Evolutionary conservation across 768 basidiomycete species (phyloP).

Genomic region (Crucibulum laeve): DNA sequence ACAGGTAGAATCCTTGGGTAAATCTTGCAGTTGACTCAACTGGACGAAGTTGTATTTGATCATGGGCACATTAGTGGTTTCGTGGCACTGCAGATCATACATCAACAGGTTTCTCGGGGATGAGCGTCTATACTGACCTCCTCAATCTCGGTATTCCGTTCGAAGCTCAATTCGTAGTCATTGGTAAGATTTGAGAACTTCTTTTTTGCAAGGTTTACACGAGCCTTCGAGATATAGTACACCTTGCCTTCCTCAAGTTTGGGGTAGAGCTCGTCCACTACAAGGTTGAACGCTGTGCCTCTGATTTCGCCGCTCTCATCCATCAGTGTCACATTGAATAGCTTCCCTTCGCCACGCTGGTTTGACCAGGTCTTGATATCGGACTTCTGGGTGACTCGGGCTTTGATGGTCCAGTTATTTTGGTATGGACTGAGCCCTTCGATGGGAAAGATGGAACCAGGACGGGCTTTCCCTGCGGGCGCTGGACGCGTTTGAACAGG

Average conservation of each 20-base stretch:
- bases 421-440: slow-evolving; percentile 95
- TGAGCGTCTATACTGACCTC: slow-evolving; percentile 46
- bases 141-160: slow-evolving; percentile 78
- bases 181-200: slow-evolving; percentile 88
- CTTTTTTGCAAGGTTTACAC: slow-evolving; percentile 94
- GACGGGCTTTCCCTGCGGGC: slow-evolving; percentile 19
- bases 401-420: slow-evolving; percentile 98
- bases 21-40: slow-evolving; percentile 55
- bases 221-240: slow-evolving; percentile 85
- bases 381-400: slow-evolving; percentile 83
- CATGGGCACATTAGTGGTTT: slow-evolving; percentile 69
- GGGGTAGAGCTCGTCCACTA: slow-evolving; percentile 80
- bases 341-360: slow-evolving; percentile 85
- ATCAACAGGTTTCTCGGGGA: background rate
- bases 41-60: slow-evolving; percentile 81
- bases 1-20: slow-evolving; percentile 77
- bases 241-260: slow-evolving; percentile 88
- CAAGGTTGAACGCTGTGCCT: slow-evolving; percentile 86
- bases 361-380: slow-evolving; percentile 92
- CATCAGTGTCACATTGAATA: slow-evolving; percentile 91
- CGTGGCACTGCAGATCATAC: slow-evolving; percentile 60
- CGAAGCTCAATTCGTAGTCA: slow-evolving; percentile 91
- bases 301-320: slow-evolving; percentile 93
- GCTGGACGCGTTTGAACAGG: slow-evolving; percentile 15
- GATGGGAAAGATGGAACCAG: slow-evolving; percentile 63